These are phyloP conservation scores for Xylariaceae sp. DNA, from an alignment of 2,329 filamentous ascomycete genomes.

Conservation along the genomic window DNA sequence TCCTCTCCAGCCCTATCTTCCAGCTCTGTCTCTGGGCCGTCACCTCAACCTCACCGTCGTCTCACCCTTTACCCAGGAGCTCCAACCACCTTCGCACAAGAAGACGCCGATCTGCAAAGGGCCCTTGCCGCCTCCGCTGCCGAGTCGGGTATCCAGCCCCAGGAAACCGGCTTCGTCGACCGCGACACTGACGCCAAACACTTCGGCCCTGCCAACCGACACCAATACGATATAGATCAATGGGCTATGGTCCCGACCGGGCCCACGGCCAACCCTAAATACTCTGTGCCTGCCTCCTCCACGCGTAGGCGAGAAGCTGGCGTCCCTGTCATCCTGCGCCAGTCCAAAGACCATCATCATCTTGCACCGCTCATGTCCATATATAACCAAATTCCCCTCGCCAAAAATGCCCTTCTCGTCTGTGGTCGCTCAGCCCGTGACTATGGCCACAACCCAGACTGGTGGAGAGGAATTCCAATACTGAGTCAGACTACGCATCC, in stretches of 20 bases:
- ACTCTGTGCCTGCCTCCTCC: conserved; percentile 41
- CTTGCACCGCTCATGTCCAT: conserved; percentile 55
- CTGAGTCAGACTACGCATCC: conserved; percentile 21
- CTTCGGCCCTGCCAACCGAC: conserved; percentile 60
- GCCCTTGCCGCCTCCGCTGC: conserved; percentile 56
- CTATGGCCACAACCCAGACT: conserved; percentile 57
- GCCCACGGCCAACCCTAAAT: conserved; percentile 26
- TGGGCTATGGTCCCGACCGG: conserved; percentile 58
- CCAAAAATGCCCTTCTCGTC: conserved; percentile 53
- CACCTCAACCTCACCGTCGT: no score
- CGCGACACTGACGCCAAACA: conserved; percentile 39
- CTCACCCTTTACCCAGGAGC: conserved; percentile 36
- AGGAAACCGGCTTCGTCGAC: conserved; percentile 51
- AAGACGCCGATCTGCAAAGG: conserved; percentile 55
- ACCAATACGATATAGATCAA: conserved; percentile 51
- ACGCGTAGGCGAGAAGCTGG: conserved; percentile 41
- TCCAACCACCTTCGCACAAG: conserved; percentile 39
- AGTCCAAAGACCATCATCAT: conserved; percentile 41
- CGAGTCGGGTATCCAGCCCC: conserved; percentile 48
- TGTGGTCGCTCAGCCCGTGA: conserved; percentile 39
- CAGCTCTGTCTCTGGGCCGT: conserved; percentile 6
- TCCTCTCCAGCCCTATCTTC: conserved; percentile 1
- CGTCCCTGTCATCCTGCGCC: conserved; percentile 51
- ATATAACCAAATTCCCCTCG: conserved; percentile 57
- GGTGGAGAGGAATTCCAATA: conserved; percentile 61